Percentiles rank a stretch among this genome's conserved stretches.
Evolutionary conservation across 192 early-diverging fungal species (phyloP).

Genomic region (Diversispora eburnea): DNA sequence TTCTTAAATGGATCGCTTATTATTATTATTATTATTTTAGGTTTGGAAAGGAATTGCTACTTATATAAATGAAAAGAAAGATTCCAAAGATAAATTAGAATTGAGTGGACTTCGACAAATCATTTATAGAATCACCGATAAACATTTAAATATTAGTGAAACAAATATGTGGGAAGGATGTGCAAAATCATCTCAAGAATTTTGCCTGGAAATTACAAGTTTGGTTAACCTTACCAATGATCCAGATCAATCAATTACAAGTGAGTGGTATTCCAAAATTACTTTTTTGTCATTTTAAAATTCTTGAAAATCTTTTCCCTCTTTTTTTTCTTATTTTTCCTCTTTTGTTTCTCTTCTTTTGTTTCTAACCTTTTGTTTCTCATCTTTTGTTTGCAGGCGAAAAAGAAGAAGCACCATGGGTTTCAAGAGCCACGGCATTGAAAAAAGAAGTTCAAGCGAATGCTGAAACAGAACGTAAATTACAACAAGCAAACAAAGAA

Average conservation of each 20-base stretch:
- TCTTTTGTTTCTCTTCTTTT: not conserved
- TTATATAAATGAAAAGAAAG: conserved; percentile 47
- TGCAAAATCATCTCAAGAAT: conserved; percentile 45
- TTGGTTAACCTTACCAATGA: conserved; percentile 51
- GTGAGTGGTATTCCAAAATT: no score
- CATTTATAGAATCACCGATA: conserved; percentile 55
- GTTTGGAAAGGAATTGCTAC: conserved; percentile 36
- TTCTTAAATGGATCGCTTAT: not conserved
- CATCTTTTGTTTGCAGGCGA: conserved; percentile 31
- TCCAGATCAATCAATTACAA: conserved; percentile 29
- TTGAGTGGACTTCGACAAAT: conserved; percentile 50
- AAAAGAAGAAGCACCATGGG: conserved; percentile 70
- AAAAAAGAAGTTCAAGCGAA: conserved; percentile 80
- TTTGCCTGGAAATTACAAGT: conserved; percentile 45
- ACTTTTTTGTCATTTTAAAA: not conserved
- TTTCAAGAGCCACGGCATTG: conserved; percentile 70
- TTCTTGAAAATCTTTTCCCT: no score
- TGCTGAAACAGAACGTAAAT: conserved; percentile 71
- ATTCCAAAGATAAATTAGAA: conserved; percentile 40
- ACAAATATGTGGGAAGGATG: conserved; percentile 59
- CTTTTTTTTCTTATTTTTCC: not conserved
- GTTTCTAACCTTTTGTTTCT: not conserved
- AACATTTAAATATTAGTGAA: conserved; percentile 54
- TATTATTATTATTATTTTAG: conserved; percentile 20
- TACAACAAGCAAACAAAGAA: conserved; percentile 73